Base-by-base conservation (phyloP, 805 yeast genomes). In the Metschnikowia henanensis region DNA sequence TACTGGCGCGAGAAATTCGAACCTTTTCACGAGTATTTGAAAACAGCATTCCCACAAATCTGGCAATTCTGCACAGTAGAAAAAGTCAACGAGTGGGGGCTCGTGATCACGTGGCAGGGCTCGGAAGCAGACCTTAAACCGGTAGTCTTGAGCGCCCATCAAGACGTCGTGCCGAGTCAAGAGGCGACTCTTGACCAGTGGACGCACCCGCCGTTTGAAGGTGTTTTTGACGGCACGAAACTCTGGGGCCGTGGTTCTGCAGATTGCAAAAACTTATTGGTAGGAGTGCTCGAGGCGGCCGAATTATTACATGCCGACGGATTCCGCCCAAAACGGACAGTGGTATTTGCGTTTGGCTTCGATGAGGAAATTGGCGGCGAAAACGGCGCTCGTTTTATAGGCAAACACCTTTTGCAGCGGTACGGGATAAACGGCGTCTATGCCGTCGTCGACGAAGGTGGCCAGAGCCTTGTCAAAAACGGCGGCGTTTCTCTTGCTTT, bases 171-270 rank as follows among this genome's bases (percentile, higher is more conserved):
- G 6, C 52, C 53, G 4, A 31, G 46, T 4, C 51, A 47, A 23
- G 36, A 47, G 5, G 49, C 44, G 6, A 47, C 51, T 4, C 29
- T 39, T 21, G 42, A 34, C 20, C 45, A 47, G 13, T 50, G 51
- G 51, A 35, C 32, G 7, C 30, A 45, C 21, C 50, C 54, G 17
- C 53, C 54, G 3, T 50, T 45, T 35, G 45, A 39, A 2, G 52
- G 52, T 9, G 41, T 35, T 31, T 45, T 30, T 26, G 50, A 47
- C 23, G 54, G 46, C 15, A 66, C 71, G 17, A 64, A 57, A 31
- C 53, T 88, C 4, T 86, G 80, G 77, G 96, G 96, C 3, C 76
- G 96, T 54, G 96, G 96, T 30, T 59, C 86, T 3, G 62, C 74
- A 32, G 96, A 88, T 60, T 83, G 89, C 59, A 89, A 88, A 62